A percentile compares a stretch with the other conserved stretches of the same genome.
phyloP scores from a whole-genome alignment of 148 eudicot genomes.

The Talinum fruticosum region DNA sequence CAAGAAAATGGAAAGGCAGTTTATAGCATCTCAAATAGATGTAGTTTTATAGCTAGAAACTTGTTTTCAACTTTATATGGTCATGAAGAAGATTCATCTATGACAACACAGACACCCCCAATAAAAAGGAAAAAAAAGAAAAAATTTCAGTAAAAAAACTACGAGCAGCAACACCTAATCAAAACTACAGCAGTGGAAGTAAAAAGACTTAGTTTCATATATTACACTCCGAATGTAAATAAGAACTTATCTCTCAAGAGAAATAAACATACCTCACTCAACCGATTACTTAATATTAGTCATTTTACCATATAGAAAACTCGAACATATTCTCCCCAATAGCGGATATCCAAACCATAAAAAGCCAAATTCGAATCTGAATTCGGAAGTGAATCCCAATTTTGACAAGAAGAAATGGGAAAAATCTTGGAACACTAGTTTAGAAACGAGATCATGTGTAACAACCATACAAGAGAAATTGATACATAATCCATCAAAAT shows the following conservation, averaged over 20 bases:
- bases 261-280: constrained; percentile 6
- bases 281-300: background rate
- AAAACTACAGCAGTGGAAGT: too few species aligned
- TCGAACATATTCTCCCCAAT: background rate
- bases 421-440: background rate
- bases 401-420: background rate
- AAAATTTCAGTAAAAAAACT: too few species aligned
- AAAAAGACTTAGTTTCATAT: too few species aligned
- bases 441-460: background rate
- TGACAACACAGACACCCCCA: background rate
- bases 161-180: too few species aligned
- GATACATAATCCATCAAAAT: background rate
- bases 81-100: background rate
- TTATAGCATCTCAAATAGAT: background rate
- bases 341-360: background rate
- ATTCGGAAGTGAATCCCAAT: too few species aligned
- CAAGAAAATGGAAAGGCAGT: background rate
- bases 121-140: too few species aligned
- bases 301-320: background rate
- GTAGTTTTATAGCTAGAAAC: background rate
- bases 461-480: background rate
- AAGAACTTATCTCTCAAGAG: too few species aligned
- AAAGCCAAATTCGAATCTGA: too few species aligned
- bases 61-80: background rate
- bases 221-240: background rate